Conservation (phyloP, 176 grass and related monocot genomes). For the Cymbopogon citratus region DNA sequence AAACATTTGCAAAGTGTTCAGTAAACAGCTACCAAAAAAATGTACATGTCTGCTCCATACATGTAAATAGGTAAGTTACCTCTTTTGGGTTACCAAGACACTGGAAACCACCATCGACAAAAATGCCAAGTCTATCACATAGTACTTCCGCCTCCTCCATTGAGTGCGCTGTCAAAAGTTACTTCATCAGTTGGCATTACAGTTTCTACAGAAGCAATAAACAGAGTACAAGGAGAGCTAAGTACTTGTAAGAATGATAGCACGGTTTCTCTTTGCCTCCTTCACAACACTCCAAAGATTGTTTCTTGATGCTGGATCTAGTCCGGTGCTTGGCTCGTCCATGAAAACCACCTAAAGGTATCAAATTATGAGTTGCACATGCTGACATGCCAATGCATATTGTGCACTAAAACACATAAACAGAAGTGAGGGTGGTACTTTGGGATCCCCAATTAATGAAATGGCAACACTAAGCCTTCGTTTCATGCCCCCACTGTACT, state of each 20-base stretch:
- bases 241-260: slow-evolving; percentile 90
- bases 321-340: slow-evolving; percentile 87
- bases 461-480: slow-evolving; percentile 76
- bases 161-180: slow-evolving; percentile 52
- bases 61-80: slow-evolving; percentile 15
- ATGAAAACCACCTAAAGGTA: slow-evolving; percentile 75
- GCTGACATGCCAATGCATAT: background rate
- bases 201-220: background rate
- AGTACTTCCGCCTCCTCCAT: slow-evolving; percentile 75
- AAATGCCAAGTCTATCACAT: slow-evolving; percentile 64
- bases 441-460: slow-evolving; percentile 69
- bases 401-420: slow-evolving; percentile 3
- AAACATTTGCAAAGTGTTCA: background rate
- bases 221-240: slow-evolving; percentile 13
- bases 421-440: slow-evolving; percentile 30
- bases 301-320: slow-evolving; percentile 88
- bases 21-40: background rate
- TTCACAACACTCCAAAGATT: slow-evolving; percentile 75
- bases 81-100: slow-evolving; percentile 74
- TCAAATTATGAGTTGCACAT: background rate
- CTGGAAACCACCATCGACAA: slow-evolving; percentile 60
- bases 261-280: slow-evolving; percentile 66
- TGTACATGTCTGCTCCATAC: background rate
- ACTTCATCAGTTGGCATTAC: background rate
- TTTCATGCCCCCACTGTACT: slow-evolving; percentile 93